Percentiles rank a stretch among this genome's conserved stretches.
phyloP scores from a whole-genome alignment of 371 early-diverging fungal species.

The Mucor indicus region DNA sequence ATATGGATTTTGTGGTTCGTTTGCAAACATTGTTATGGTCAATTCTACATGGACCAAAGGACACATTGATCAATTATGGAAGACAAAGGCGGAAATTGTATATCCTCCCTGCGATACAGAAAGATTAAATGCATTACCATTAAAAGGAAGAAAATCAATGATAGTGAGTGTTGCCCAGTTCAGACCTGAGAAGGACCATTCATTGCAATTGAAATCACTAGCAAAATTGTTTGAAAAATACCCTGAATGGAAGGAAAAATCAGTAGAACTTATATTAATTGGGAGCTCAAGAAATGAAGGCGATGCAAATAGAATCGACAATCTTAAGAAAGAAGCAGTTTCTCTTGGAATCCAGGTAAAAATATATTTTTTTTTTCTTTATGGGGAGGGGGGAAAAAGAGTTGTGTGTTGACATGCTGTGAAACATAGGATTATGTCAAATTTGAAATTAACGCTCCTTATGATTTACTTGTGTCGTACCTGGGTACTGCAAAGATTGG shows the following conservation, averaged over 20 bases:
- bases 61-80: slow-evolving; percentile 82
- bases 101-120: slow-evolving; percentile 94
- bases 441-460: slow-evolving; percentile 84
- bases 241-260: slow-evolving; percentile 40
- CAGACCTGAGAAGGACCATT: slow-evolving; percentile 93
- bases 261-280: slow-evolving; percentile 56
- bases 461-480: slow-evolving; percentile 55
- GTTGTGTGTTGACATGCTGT: neutral
- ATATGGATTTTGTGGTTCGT: slow-evolving; percentile 81
- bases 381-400: neutral
- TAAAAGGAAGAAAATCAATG: slow-evolving; percentile 47
- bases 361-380: too few relatives aligned
- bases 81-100: slow-evolving; percentile 62
- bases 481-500: slow-evolving; percentile 72
- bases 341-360: slow-evolving; percentile 57
- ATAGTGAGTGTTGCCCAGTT: slow-evolving; percentile 94
- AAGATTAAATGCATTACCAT: slow-evolving; percentile 49
- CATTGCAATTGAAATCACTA: slow-evolving; percentile 76
- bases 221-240: slow-evolving; percentile 49
- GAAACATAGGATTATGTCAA: slow-evolving; percentile 67
- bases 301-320: slow-evolving; percentile 70
- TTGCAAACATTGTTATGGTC: slow-evolving; percentile 77
- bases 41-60: slow-evolving; percentile 95
- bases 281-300: slow-evolving; percentile 83
- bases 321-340: slow-evolving; percentile 47